These are phyloP conservation scores for Aspergillus brunneoviolaceus DNA, from an alignment of 2,329 filamentous ascomycete species.

Conservation along the genomic window DNA sequence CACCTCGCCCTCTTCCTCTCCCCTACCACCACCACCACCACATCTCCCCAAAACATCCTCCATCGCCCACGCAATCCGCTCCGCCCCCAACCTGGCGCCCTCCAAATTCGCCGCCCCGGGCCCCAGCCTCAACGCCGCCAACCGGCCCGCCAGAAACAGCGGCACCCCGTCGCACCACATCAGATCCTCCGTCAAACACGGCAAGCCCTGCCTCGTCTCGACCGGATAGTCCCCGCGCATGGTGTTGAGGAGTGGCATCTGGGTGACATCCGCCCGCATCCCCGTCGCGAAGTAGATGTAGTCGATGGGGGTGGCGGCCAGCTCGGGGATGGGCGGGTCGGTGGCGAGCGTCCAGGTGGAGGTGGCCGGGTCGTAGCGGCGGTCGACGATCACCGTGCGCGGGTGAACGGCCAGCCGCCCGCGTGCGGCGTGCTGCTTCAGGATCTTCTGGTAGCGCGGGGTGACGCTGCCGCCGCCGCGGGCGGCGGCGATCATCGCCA, in stretches of 20 bases:
- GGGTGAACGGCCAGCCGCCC: conserved; percentile 53
- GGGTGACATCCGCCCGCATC: conserved; percentile 61
- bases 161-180: conserved; percentile 74
- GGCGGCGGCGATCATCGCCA: conserved; percentile 64
- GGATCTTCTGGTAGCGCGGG: conserved; percentile 64
- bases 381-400: conserved; percentile 56
- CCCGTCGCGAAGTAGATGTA: conserved; percentile 78
- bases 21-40: conserved; percentile 22
- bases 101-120: conserved; percentile 73
- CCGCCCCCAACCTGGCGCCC: conserved; percentile 69
- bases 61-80: conserved; percentile 70
- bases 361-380: conserved; percentile 49
- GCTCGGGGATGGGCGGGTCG: conserved; percentile 50
- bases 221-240: conserved; percentile 63
- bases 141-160: conserved; percentile 67
- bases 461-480: conserved; percentile 76
- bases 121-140: conserved; percentile 67
- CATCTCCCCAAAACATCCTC: conserved; percentile 53
- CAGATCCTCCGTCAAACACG: conserved; percentile 72
- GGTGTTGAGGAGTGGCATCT: conserved; percentile 60
- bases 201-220: conserved; percentile 63
- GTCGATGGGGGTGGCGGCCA: conserved; percentile 52
- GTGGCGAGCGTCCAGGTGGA: conserved; percentile 56
- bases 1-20: conserved; percentile 17
- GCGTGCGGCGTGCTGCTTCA: conserved; percentile 58